These are phyloP conservation scores for Paxillus involutus DNA, from an alignment of 768 basidiomycete species.

Conservation along the genomic window DNA sequence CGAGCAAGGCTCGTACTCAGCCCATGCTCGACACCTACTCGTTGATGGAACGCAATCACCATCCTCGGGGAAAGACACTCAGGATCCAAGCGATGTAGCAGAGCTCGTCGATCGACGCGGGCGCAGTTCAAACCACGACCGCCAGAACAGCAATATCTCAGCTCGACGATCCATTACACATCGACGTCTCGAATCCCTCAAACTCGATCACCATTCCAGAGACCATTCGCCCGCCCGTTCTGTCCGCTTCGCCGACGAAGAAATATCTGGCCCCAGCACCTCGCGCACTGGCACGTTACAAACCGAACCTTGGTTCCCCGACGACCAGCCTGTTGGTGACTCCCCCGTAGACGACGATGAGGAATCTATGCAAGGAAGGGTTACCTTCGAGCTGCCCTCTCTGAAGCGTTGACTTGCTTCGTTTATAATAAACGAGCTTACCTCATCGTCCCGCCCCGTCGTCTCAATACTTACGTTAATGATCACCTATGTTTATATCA, in stretches of 20 bases:
- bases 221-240: constrained; percentile 49
- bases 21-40: neutral
- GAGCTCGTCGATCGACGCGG: constrained; percentile 21
- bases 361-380: constrained; percentile 14
- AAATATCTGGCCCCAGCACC: constrained; percentile 18
- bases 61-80: neutral
- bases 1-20: constrained; percentile 11
- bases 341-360: constrained; percentile 12
- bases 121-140: constrained; percentile 15
- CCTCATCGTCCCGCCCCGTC: neutral
- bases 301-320: constrained; percentile 18
- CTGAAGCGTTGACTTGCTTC: constrained; percentile 4
- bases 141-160: constrained; percentile 12
- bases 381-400: constrained; percentile 19
- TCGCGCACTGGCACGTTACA: constrained; percentile 17
- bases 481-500: neutral
- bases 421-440: neutral
- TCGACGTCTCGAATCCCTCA: constrained; percentile 31
- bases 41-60: neutral
- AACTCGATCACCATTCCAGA: constrained; percentile 22
- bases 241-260: constrained; percentile 45
- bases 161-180: constrained; percentile 25
- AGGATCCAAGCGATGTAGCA: neutral
- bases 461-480: neutral
- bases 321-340: constrained; percentile 6